Conservation (phyloP, 345 rosid genomes). For the Cardamine chenopodiifolia region DNA sequence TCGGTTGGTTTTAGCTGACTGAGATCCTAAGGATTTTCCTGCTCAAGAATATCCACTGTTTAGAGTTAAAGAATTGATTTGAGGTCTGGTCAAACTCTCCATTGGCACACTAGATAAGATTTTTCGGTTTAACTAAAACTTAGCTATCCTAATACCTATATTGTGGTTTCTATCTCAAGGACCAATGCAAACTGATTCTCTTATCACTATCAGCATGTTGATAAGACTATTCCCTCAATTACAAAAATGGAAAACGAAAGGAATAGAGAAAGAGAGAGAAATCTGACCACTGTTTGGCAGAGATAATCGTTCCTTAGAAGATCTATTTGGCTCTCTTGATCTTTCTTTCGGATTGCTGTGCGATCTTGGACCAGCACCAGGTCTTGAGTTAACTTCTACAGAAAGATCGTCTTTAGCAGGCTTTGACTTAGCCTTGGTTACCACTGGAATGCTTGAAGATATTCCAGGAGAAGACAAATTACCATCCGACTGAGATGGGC, state of each 20-base stretch:
- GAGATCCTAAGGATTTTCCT: constrained; percentile 26
- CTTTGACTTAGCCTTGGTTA: constrained; percentile 59
- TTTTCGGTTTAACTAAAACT: not conserved
- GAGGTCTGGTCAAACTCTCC: constrained; percentile 1
- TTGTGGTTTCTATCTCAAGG: not conserved
- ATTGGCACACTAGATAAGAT: not conserved
- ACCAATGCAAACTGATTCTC: not conserved
- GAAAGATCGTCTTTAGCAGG: constrained; percentile 48
- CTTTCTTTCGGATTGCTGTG: constrained; percentile 95
- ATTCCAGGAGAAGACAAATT: constrained; percentile 65
- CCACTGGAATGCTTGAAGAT: constrained; percentile 55
- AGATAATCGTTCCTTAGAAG: constrained; percentile 66
- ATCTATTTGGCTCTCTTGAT: constrained; percentile 53
- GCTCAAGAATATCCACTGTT: constrained; percentile 6
- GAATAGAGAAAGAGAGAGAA: constrained; percentile 17
- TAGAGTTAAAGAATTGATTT: not conserved
- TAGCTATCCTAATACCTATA: not conserved
- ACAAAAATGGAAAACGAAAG: not conserved
- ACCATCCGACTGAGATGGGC: constrained; percentile 71
- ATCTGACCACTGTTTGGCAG: constrained; percentile 69
- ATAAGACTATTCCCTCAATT: not conserved
- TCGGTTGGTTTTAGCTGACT: constrained; percentile 37
- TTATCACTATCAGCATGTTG: not conserved
- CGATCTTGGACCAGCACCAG: constrained; percentile 60
- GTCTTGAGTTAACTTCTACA: constrained; percentile 59